phyloP scores from a whole-genome alignment of 2,329 filamentous ascomycete genomes.

The Fusarium kyushuense region DNA sequence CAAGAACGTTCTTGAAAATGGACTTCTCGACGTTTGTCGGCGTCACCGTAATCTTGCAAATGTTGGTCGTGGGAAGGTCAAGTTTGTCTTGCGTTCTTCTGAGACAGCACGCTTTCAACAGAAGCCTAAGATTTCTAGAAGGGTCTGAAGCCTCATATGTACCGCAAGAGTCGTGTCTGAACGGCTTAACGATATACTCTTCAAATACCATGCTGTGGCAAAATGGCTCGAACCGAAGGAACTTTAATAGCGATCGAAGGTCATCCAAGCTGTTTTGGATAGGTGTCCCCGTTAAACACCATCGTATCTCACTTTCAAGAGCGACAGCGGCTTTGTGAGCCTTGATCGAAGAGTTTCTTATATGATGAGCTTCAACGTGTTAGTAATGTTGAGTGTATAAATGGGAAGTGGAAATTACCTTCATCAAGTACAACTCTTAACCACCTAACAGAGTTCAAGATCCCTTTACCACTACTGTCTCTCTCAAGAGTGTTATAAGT shows the following conservation, averaged over 20 bases:
- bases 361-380: background rate
- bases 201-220: background rate
- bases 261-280: background rate
- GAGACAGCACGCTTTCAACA: background rate
- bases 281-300: background rate
- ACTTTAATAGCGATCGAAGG: background rate
- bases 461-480: fast-evolving
- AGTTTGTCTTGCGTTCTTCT: background rate
- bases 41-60: background rate
- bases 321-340: fast-evolving
- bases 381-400: fast-evolving
- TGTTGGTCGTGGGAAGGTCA: fast-evolving
- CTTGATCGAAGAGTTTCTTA: background rate
- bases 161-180: background rate
- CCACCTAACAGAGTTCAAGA: fast-evolving
- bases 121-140: fast-evolving
- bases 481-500: background rate
- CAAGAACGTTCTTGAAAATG: background rate
- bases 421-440: background rate
- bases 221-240: background rate
- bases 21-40: background rate
- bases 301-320: background rate
- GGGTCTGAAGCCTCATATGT: fast-evolving
- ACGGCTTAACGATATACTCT: background rate
- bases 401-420: fast-evolving